phyloP scores from a whole-genome alignment of 1,284 basidiomycete genomes.

The Spongiforma sp. region DNA sequence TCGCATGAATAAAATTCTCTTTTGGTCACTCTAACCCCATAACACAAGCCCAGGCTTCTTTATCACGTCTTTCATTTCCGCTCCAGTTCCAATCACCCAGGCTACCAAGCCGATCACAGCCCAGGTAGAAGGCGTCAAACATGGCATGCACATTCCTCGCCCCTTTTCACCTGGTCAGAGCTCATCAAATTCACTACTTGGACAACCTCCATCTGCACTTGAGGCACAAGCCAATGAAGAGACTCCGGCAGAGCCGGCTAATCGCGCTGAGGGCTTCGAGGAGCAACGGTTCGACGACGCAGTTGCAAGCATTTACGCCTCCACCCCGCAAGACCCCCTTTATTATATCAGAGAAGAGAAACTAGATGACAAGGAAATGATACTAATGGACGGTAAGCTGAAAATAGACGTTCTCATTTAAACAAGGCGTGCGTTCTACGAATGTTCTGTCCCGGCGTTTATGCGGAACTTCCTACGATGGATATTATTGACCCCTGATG shows the following conservation, averaged over 20 bases:
- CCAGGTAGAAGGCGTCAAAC: constrained; percentile 16
- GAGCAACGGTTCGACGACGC: constrained; percentile 30
- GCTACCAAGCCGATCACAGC: constrained; percentile 22
- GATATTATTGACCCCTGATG: constrained; percentile 26
- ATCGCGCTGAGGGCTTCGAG: constrained; percentile 7
- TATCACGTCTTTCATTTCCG: constrained; percentile 37
- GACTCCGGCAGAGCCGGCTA: neutral
- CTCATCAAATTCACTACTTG: constrained; percentile 43
- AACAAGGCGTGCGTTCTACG: constrained; percentile 11
- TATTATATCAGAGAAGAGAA: constrained; percentile 55
- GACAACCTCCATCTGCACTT: constrained; percentile 42
- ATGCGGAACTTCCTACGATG: constrained; percentile 27
- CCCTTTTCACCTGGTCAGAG: constrained; percentile 35
- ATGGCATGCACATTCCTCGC: constrained; percentile 34
- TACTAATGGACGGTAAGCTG: constrained; percentile 57
- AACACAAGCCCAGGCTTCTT: constrained; percentile 41
- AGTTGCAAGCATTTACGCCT: constrained; percentile 34
- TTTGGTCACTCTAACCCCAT: constrained; percentile 32
- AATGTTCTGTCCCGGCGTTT: constrained; percentile 24
- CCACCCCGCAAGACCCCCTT: constrained; percentile 29
- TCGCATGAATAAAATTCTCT: constrained; percentile 19
- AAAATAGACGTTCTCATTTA: constrained; percentile 18
- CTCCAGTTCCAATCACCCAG: constrained; percentile 34
- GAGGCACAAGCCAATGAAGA: constrained; percentile 15
- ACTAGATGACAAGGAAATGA: constrained; percentile 53